Evolutionary conservation across 495 filamentous ascomycete genomes (phyloP), one percentile per base, ranked within the genome.

Genomic region (Penicillium bialowiezense): DNA sequence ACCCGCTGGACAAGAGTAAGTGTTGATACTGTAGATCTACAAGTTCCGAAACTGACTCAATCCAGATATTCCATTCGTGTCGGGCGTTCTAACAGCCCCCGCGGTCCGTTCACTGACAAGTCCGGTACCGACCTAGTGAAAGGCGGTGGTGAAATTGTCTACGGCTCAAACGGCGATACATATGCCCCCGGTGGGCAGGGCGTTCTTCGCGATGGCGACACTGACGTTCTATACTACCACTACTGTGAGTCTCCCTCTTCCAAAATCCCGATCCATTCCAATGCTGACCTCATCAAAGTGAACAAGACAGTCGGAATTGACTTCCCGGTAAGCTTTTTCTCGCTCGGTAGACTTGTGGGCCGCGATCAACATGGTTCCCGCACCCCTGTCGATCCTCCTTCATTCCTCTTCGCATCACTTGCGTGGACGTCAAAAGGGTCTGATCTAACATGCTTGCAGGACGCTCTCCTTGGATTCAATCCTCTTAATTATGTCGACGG

Each of bases 1-100:
- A 0, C 60, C 74, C 0, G 53, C 70, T 1, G 85, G 86, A 0
- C 68, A 69, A n/a, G 88, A 90, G 73, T 90, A 86, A 31, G 68
- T 48, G 24, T 12, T 23, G 34, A 19, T 15, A 17, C 32, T 31
- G 7, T 37, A 24, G 26, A 36, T 29, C 18, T 12, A 3, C 21
- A 21, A 19, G 12, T 14, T 41, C 33, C 46, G 23, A 56, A 28
- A 59, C 38, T 49, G 13, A 36, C 15, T 12, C 14, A 23, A 29
- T 33, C 15, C 23, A 73, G 70, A 48, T 76, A 76, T 44, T 70
- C 66, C 34, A 75, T 79, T 35, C 69, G 69, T 3, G 68, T 77
- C 15, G 72, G 75, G 6, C 65, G 72, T 3, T 70, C 72, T 0
- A 21, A 47, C 5, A 58, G 55, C 13, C 52, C 65, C 0, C 62